Evolutionary conservation across 345 rosid genomes (phyloP).

Genomic region (Citrus trifoliata): DNA sequence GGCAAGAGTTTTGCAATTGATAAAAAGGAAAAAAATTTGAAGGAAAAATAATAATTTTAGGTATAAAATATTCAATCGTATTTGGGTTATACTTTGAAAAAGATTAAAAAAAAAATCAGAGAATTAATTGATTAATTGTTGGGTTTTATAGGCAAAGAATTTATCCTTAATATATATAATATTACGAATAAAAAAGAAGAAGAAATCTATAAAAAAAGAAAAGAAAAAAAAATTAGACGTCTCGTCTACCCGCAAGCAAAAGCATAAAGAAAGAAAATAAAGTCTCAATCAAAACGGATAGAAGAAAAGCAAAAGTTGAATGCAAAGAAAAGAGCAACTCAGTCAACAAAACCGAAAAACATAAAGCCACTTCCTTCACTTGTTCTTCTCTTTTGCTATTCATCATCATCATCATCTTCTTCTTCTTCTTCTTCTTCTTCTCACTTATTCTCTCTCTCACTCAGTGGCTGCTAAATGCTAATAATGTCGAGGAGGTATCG

Average conservation of each 20-base stretch:
- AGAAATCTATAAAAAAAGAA: no score
- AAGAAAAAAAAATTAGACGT: background rate
- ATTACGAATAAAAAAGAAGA: no score
- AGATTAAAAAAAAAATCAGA: no score
- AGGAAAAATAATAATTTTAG: no score
- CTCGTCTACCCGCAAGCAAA: no score
- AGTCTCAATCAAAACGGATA: conserved; percentile 15
- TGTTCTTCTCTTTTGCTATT: background rate
- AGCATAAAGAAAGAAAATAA: background rate
- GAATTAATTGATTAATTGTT: no score
- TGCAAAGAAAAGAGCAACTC: conserved; percentile 13
- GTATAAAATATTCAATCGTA: no score
- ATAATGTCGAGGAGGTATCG: conserved; percentile 19
- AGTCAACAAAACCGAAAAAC: conserved; percentile 22
- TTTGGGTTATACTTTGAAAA: no score
- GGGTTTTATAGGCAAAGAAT: no score
- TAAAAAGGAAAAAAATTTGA: no score
- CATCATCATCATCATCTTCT: background rate
- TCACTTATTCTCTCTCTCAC: background rate
- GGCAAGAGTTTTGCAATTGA: no score
- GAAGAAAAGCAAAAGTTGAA: conserved; percentile 26
- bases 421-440: background rate
- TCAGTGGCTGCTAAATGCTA: conserved; percentile 12
- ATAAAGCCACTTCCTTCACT: background rate
- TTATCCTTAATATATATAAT: no score